phyloP scores from a whole-genome alignment of 2,329 filamentous ascomycete genomes.

The Bimuria novae-zelandiae region DNA sequence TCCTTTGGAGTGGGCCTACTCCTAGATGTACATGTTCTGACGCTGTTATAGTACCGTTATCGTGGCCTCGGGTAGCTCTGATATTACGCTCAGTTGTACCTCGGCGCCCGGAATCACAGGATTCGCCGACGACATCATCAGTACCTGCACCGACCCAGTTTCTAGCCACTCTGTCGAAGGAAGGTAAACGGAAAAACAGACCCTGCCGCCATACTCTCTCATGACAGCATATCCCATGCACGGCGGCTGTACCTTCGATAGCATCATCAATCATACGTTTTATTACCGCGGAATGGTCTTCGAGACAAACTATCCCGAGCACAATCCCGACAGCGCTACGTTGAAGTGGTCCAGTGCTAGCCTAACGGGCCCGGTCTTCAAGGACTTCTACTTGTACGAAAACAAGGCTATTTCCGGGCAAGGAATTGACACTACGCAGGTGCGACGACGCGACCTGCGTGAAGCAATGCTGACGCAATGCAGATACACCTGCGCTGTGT shows the following conservation, averaged over 20 bases:
- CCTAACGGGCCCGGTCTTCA: conserved; percentile 14
- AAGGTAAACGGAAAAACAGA: conserved; percentile 7
- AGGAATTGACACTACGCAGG: conserved; percentile 13
- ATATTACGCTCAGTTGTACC: conserved; percentile 8
- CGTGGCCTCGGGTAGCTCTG: conserved; percentile 12
- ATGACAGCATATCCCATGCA: conserved; percentile 12
- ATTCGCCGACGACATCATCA: conserved; percentile 14
- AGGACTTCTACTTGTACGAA: conserved; percentile 11
- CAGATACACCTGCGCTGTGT: conserved; percentile 12
- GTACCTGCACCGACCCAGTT: conserved; percentile 11
- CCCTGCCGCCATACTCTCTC: conserved; percentile 14
- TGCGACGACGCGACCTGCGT: not conserved
- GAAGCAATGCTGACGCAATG: not conserved
- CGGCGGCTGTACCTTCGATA: conserved; percentile 19
- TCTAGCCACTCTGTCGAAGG: conserved; percentile 8
- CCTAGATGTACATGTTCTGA: not conserved
- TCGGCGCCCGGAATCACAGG: conserved; percentile 15
- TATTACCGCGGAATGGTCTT: conserved; percentile 14
- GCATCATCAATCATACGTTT: conserved; percentile 15
- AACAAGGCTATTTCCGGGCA: conserved; percentile 10
- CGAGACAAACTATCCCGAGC: conserved; percentile 7
- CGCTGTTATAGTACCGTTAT: conserved; percentile 4
- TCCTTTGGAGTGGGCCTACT: not conserved
- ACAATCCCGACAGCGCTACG: not conserved
- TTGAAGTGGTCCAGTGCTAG: conserved; percentile 6